phyloP scores from a whole-genome alignment of 177 flowering plant species.

The Vitis hybrid region DNA sequence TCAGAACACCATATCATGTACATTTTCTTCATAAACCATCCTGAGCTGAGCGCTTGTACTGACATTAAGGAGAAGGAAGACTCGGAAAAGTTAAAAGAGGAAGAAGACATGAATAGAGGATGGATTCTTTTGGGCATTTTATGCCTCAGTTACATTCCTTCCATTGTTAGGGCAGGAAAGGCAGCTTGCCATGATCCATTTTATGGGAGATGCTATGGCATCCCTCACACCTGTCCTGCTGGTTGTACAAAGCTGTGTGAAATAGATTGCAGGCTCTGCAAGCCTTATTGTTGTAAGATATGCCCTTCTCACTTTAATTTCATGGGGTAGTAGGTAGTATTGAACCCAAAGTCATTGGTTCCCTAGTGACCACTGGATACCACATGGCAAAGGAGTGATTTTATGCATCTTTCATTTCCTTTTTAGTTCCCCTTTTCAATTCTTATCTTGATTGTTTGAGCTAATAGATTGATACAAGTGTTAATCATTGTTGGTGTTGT shows the following conservation, averaged over 20 bases:
- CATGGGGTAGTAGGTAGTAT: background rate
- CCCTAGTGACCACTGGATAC: no score
- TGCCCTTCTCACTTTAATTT: background rate
- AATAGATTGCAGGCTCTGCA: slow-evolving; percentile 25
- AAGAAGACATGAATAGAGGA: slow-evolving; percentile 3
- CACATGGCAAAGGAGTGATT: no score
- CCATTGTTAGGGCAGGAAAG: slow-evolving; percentile 14
- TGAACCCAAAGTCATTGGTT: no score
- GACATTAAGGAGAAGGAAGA: background rate
- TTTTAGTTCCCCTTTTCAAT: background rate
- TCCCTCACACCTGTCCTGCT: slow-evolving; percentile 21
- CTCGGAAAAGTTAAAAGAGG: background rate
- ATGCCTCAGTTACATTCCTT: slow-evolving; percentile 11
- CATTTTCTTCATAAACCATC: background rate
- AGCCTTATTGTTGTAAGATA: slow-evolving; percentile 27
- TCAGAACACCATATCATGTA: background rate
- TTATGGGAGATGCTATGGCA: slow-evolving; percentile 19
- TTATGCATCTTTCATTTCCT: no score
- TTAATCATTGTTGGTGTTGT: background rate
- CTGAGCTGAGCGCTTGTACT: background rate
- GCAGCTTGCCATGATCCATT: slow-evolving; percentile 21
- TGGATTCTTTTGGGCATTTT: slow-evolving; percentile 6
- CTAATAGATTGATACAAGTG: no score
- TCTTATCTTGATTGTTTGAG: background rate
- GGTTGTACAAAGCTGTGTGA: slow-evolving; percentile 24